Evolutionary conservation across 345 rosid genomes (phyloP), one percentile per base, ranked within the genome.

Genomic region (Arabidopsis thaliana): DNA sequence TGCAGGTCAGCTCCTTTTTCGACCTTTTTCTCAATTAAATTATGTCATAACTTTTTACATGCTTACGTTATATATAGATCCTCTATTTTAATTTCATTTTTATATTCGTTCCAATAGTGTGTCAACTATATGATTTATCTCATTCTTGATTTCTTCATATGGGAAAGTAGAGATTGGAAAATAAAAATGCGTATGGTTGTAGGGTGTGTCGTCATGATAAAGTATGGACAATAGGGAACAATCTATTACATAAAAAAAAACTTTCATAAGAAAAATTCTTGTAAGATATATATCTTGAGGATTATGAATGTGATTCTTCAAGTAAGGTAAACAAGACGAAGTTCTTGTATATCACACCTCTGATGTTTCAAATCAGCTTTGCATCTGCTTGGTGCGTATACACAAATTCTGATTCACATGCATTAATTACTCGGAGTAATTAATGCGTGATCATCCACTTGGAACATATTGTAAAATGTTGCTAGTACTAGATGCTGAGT

Each of bases 31-130:
- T 51, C 73, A 22, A 78, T 72, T 72, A 42, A 36, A 72, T 67
- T 78, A 78, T 78, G 81, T 72, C 78, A 78, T 67, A 60, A 67
- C 78, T 78, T 78, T 78, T 37, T 67, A 46, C 62, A 24, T 76
- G 81, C 77, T 65, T 74, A 74, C 67, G 82, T 73, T 67, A 37
- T 32, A 44, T 5, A 50, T 28, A 28, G 30, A 65, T 64, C 55
- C 67, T 12, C 37, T 42, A 3, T 38, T 12, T 30, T 65, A 16
- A 24, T 23, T 40, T 66, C 16, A n/a, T 24, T 48, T 34, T 5
- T 55, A n/a, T 59, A 30, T 22, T 63, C 10, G 24, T 49, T 5
- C 33, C 4, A 13, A 49, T 59, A 40, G 40, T 48, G 50, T 65
- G 57, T 56, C 40, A 65, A 56, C 40, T 59, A 61, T 41, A 41